Evolutionary conservation across 306 rosid genomes (phyloP), one percentile per base, ranked within the genome.

Genomic region (Corylus americana): DNA sequence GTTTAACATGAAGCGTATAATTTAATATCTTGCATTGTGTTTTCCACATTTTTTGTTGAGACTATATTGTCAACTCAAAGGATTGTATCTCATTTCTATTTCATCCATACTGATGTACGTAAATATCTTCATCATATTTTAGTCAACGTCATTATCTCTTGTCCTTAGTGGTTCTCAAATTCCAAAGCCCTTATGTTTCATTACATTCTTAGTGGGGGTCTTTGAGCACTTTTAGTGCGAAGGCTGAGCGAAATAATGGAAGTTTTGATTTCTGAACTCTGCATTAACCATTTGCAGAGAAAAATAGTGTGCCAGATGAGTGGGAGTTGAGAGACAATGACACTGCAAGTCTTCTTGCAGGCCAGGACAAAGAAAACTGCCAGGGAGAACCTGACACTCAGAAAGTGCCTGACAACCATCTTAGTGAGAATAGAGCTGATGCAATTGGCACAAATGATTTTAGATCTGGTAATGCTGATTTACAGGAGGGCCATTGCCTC

Each of bases 401-500:
- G 86, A 90, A 95, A 86, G 78, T 82, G 59, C 78, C 88, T 62
- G 89, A 89, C 82, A 91, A 89, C 84, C 86, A 92, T 83, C 89
- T 85, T 14, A 91, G 91, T 81, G 93, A 89, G 73, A 90, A 92
- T 68, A 90, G 89, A 77, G 79, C 87, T 12, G 86, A 88, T 76
- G 88, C 85, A 87, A 83, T 86, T 77, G 88, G 92, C 79, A 74
- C 89, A 55, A 91, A 85, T 53, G 87, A 91, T 78, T 93, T 91
- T 69, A 80, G 82, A 78, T 93, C 94, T 55, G 96, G 88, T 69
- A 95, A 92, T 7, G 85, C 83, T 49, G 89, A 93, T 81, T 87
- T 81, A 78, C 76, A 82, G 88, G 83, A 76, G 88, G 93, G 78
- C 92, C 99, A 51, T 89, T 91, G 93, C 92, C 97, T 88, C 99